phyloP scores from a whole-genome alignment of 805 yeast genomes.

The Myxozyma vanderwaltii region DNA sequence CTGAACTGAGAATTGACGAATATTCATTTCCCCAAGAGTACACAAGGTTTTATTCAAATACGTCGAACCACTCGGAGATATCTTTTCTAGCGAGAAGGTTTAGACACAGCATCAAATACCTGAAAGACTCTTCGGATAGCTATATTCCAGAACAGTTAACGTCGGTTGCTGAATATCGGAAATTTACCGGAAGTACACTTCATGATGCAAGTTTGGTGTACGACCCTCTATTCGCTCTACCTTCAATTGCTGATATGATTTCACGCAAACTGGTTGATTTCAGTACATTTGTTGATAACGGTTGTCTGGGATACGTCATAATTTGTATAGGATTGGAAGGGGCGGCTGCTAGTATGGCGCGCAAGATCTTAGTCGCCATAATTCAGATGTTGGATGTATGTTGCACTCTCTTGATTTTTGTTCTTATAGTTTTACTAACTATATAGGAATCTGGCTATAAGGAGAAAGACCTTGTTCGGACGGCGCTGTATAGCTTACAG shows the following conservation, averaged over 20 bases:
- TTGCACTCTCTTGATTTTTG: not conserved
- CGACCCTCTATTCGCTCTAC: slow-evolving; percentile 25
- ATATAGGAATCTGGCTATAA: slow-evolving; percentile 50
- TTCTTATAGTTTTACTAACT: not conserved
- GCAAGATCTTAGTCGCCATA: not conserved
- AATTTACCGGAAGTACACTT: not conserved
- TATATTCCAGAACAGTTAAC: slow-evolving; percentile 2
- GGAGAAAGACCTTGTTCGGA: slow-evolving; percentile 58
- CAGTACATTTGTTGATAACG: slow-evolving; percentile 58
- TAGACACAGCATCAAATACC: slow-evolving; percentile 36
- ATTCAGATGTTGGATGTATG: slow-evolving; percentile 18
- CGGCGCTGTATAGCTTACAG: slow-evolving; percentile 49
- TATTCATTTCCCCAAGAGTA: slow-evolving; percentile 8
- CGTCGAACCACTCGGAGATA: not conserved
- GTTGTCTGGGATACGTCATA: slow-evolving; percentile 56
- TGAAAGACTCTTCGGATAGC: slow-evolving; percentile 69
- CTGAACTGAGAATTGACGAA: not conserved
- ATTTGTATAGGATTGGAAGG: slow-evolving; percentile 37
- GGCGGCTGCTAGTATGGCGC: slow-evolving; percentile 1
- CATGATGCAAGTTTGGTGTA: slow-evolving; percentile 9
- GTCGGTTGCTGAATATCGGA: not conserved
- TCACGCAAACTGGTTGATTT: slow-evolving; percentile 48
- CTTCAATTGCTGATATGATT: slow-evolving; percentile 16
- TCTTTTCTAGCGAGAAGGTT: slow-evolving; percentile 5
- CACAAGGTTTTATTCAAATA: not conserved